phyloP scores from a whole-genome alignment of 306 rosid species.

The Phaseolus lunatus region DNA sequence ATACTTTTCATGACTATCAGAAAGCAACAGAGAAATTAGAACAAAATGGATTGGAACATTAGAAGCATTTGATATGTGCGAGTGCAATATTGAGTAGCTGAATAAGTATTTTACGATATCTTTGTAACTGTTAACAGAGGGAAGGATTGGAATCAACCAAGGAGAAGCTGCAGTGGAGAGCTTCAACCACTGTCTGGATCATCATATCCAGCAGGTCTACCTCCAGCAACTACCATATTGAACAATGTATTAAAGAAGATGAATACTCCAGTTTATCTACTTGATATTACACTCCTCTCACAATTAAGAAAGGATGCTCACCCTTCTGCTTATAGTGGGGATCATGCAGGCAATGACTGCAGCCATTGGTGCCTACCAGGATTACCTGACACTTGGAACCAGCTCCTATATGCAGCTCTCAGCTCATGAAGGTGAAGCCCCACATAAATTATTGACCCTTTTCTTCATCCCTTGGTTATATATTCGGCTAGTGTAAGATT shows the following conservation, averaged over 20 bases:
- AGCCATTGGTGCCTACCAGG: conserved; percentile 99
- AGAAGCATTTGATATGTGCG: neutral
- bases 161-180: conserved; percentile 75
- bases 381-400: conserved; percentile 97
- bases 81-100: neutral
- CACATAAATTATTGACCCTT: conserved; percentile 9
- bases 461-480: conserved; percentile 40
- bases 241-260: conserved; percentile 70
- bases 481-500: conserved; percentile 36
- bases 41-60: neutral
- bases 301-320: conserved; percentile 92
- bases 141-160: conserved; percentile 84
- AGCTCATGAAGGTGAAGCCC: conserved; percentile 53
- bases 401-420: conserved; percentile 82
- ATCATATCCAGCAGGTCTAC: conserved; percentile 81
- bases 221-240: conserved; percentile 69
- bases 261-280: conserved; percentile 68
- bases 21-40: neutral
- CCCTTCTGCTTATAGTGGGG: conserved; percentile 75
- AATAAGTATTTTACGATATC: conserved; percentile 6
- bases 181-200: conserved; percentile 74
- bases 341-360: conserved; percentile 78
- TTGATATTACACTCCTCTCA: conserved; percentile 87
- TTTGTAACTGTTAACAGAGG: conserved; percentile 61
- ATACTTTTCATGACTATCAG: neutral